These are phyloP conservation scores for Brassica nigra DNA, from an alignment of 345 rosid species.

Conservation along the genomic window DNA sequence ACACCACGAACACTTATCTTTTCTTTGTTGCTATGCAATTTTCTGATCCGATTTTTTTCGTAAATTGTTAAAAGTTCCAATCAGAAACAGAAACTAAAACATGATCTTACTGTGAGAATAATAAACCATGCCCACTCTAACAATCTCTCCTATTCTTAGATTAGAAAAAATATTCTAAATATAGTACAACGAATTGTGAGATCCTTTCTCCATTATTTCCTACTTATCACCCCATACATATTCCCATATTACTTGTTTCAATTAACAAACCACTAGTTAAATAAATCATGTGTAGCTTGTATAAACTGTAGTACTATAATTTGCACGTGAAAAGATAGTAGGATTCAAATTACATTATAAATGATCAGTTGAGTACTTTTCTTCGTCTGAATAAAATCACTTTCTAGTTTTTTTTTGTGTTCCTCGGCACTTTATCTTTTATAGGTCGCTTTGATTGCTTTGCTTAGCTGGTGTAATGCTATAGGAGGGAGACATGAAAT, in stretches of 20 bases:
- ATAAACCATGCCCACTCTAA: not conserved
- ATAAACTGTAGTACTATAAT: not conserved
- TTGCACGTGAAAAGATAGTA: not conserved
- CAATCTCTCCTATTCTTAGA: not conserved
- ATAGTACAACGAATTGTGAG: not conserved
- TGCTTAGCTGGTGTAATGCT: conserved; percentile 7
- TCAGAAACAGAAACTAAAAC: not conserved
- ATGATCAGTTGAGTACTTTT: not conserved
- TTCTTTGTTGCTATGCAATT: too few relatives aligned
- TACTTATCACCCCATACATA: not conserved
- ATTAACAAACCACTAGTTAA: not conserved
- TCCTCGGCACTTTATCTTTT: not conserved
- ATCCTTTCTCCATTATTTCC: not conserved
- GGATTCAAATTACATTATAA: not conserved
- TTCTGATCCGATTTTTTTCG: too few relatives aligned
- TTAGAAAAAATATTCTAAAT: too few relatives aligned
- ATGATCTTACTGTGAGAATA: not conserved
- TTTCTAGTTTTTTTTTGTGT: not conserved
- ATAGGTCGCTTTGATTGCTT: not conserved
- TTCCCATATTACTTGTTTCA: not conserved
- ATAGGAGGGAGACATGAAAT: not conserved
- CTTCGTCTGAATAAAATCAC: not conserved
- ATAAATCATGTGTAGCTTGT: not conserved
- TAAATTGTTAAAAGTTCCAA: not conserved
- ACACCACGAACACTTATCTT: too few relatives aligned